These are phyloP conservation scores for Hyaloscypha variabilis DNA, from an alignment of 495 filamentous ascomycete genomes.

Conservation along the genomic window DNA sequence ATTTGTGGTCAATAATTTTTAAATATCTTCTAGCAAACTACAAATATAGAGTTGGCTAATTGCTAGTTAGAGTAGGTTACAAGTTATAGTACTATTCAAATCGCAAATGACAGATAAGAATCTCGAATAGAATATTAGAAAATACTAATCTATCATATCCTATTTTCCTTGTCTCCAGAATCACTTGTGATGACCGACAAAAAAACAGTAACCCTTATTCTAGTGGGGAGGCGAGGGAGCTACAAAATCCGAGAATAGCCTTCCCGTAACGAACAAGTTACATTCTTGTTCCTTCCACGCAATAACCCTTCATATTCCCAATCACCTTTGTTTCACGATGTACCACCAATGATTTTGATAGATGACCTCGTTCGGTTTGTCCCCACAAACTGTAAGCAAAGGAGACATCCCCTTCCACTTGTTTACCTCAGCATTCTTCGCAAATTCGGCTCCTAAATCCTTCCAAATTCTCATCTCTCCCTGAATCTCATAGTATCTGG, in stretches of 20 bases:
- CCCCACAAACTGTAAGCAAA: slow-evolving; percentile 11
- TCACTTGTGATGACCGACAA: not conserved
- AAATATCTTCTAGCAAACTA: too few species aligned
- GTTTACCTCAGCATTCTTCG: slow-evolving; percentile 13
- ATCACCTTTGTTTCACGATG: slow-evolving; percentile 18
- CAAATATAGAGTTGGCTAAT: too few species aligned
- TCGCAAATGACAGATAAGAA: not conserved
- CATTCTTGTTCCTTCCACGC: slow-evolving; percentile 7
- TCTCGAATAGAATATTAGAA: not conserved
- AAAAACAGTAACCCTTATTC: not conserved
- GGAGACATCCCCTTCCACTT: slow-evolving; percentile 13
- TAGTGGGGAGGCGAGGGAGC: not conserved
- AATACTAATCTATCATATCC: not conserved
- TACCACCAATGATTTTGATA: slow-evolving; percentile 21
- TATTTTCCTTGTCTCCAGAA: not conserved
- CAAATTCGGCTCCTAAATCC: slow-evolving; percentile 10
- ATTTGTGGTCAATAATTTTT: too few species aligned
- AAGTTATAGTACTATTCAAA: not conserved
- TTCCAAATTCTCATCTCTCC: slow-evolving; percentile 17
- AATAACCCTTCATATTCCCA: slow-evolving; percentile 16
- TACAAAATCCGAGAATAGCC: not conserved
- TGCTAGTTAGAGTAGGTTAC: not conserved
- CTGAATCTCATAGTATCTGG: slow-evolving; percentile 14
- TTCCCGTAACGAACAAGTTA: not conserved
- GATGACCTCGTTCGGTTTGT: slow-evolving; percentile 13